Evolutionary conservation across 768 basidiomycete species (phyloP).

Genomic region (Suillus decipiens): DNA sequence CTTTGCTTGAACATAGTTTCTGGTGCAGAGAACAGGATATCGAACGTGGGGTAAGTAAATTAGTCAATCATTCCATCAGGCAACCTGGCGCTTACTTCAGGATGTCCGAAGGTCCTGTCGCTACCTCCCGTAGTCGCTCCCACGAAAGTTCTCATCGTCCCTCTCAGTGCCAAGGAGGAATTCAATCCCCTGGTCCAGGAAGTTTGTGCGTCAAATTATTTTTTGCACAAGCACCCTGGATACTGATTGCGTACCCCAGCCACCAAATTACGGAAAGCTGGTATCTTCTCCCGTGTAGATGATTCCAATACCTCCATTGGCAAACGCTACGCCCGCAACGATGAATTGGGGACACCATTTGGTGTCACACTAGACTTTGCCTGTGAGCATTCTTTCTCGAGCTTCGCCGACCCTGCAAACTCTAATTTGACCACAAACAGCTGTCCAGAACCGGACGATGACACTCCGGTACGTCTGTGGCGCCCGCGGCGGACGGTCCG

Average conservation of each 20-base stretch:
- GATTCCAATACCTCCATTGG: slow-evolving; percentile 96
- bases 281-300: slow-evolving; percentile 92
- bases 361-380: slow-evolving; percentile 97
- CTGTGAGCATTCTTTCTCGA: slow-evolving; percentile 44
- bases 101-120: slow-evolving; percentile 71
- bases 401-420: slow-evolving; percentile 8
- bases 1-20: slow-evolving; percentile 91
- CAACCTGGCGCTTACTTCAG: background rate
- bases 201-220: slow-evolving; percentile 70
- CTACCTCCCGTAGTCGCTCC: slow-evolving; percentile 89
- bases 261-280: slow-evolving; percentile 80
- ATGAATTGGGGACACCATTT: slow-evolving; percentile 97
- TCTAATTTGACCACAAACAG: slow-evolving; percentile 41
- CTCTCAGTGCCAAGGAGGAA: slow-evolving; percentile 82
- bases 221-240: background rate
- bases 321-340: slow-evolving; percentile 95
- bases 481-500: background rate
- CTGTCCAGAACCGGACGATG: slow-evolving; percentile 89
- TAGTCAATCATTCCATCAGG: background rate
- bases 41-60: slow-evolving; percentile 76
- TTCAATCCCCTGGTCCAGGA: slow-evolving; percentile 84
- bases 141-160: slow-evolving; percentile 96
- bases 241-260: slow-evolving; percentile 51
- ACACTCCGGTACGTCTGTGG: slow-evolving; percentile 75
- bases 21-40: slow-evolving; percentile 93